These are phyloP conservation scores for Comarum palustre DNA, from an alignment of 306 rosid genomes.

Conservation along the genomic window DNA sequence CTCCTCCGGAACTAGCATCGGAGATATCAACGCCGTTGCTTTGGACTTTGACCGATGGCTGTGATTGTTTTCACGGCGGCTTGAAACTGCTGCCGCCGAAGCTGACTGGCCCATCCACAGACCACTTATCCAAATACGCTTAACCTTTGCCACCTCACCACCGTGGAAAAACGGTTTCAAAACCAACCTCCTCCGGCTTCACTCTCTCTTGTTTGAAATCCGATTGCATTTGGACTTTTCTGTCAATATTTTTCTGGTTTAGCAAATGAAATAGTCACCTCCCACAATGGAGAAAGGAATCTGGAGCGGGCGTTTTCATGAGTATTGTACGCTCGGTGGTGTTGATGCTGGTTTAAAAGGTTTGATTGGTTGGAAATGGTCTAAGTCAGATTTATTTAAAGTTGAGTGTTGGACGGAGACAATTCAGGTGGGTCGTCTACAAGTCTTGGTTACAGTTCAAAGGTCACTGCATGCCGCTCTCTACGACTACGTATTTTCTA, in stretches of 20 bases:
- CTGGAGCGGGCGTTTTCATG: conserved; percentile 30
- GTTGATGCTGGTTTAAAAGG: background rate
- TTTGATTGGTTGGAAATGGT: conserved; percentile 19
- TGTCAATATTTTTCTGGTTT: background rate
- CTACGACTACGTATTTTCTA: too few relatives aligned
- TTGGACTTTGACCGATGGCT: conserved; percentile 44
- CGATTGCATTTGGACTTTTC: conserved; percentile 42
- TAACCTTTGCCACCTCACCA: conserved; percentile 24
- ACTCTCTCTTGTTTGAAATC: conserved; percentile 29
- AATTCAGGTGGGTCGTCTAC: background rate
- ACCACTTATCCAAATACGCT: conserved; percentile 20
- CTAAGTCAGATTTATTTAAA: background rate
- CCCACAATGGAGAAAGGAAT: background rate
- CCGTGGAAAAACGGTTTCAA: conserved; percentile 9
- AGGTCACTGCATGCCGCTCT: background rate
- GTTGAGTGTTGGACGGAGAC: conserved; percentile 1
- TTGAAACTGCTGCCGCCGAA: conserved; percentile 52
- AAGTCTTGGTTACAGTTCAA: background rate
- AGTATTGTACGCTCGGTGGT: conserved; percentile 24
- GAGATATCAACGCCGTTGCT: conserved; percentile 54
- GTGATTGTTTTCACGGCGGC: conserved; percentile 50
- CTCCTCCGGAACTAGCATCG: conserved; percentile 32
- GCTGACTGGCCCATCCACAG: conserved; percentile 83
- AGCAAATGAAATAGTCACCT: conserved; percentile 23
- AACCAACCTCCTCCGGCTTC: too few relatives aligned